Base-by-base conservation (phyloP, 2,329 filamentous ascomycete species). In the Aspergillus quadrilineatus region DNA sequence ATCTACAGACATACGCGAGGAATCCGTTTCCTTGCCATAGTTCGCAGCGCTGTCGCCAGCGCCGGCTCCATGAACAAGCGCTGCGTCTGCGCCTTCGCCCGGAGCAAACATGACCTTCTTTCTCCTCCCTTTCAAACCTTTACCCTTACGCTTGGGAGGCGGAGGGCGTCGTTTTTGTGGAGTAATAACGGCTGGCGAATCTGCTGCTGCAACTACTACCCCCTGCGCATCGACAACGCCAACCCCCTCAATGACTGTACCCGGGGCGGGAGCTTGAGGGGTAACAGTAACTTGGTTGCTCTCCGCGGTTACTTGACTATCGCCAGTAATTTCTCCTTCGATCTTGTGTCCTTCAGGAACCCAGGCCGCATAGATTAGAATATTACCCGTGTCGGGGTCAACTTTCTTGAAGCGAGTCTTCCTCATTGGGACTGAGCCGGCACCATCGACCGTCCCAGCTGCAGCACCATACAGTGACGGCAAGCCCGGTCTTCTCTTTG, bases 311-410 rank as follows among this genome's bases (percentile, higher is more conserved):
- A 76, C 70, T 54, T 78, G 78, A 52, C 80, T 77, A 46, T 80
- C 78, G 37, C 81, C 78, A 57, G 90, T 84, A 50, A 96, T 87
- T 69, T 96, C 92, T 55, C 91, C 91, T 61, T 93, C 89, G 0
- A 96, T 82, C 4, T 80, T 79, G 69, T 94, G 89, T 0, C 91
- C 92, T 56, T 93, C 89, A 4, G 86, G 84, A 4, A 96, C 82
- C 17, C 90, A 89, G 6, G 94, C 86, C 66, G 95, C 90, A 71
- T 94, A 91, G 1, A 93, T 87, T 59, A 89, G 90, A 8, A 90
- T 82, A 65, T 93, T 93, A 26, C 92, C 92, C 26, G 80, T 82
- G 1, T 85, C 85, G 4, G 88, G 86, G 69, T 96, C 90, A 9
- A 88, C 78, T 63, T 88, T 86, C 65, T 89, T 85, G 52, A 97